These are phyloP conservation scores for Fusarium siculi DNA, from an alignment of 2,329 filamentous ascomycete species.

Conservation along the genomic window DNA sequence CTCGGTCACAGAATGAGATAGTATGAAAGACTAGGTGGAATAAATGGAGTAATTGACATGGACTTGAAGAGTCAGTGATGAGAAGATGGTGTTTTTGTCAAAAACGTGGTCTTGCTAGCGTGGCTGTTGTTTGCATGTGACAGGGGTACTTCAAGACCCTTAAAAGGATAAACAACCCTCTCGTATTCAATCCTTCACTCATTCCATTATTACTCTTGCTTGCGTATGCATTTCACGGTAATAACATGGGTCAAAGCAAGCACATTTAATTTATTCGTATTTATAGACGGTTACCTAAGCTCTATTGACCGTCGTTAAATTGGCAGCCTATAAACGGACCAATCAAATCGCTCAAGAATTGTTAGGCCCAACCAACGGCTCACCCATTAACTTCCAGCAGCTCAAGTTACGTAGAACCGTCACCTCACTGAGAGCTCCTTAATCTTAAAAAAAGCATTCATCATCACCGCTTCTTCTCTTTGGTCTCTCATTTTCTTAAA, in stretches of 20 bases:
- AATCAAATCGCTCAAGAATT: slow-evolving; percentile 29
- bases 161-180: not conserved
- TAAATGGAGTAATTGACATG: not conserved
- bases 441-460: slow-evolving; percentile 8
- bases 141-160: not conserved
- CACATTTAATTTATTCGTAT: not conserved
- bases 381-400: slow-evolving; percentile 19
- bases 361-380: slow-evolving; percentile 17
- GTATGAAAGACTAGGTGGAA: not conserved
- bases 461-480: slow-evolving; percentile 4
- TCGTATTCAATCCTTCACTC: not conserved
- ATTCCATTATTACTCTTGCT: not conserved
- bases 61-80: not conserved
- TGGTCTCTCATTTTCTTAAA: not conserved
- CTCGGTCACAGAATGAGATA: slow-evolving; percentile 30
- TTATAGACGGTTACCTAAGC: not conserved
- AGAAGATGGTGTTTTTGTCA: not conserved
- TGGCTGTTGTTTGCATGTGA: not conserved
- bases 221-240: not conserved
- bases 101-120: not conserved
- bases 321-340: slow-evolving; percentile 11
- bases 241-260: not conserved
- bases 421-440: slow-evolving; percentile 1
- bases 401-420: slow-evolving; percentile 23
- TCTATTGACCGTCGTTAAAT: not conserved